Evolutionary conservation across 441 rosid species (phyloP).

Genomic region (Gossypium davidsonii): DNA sequence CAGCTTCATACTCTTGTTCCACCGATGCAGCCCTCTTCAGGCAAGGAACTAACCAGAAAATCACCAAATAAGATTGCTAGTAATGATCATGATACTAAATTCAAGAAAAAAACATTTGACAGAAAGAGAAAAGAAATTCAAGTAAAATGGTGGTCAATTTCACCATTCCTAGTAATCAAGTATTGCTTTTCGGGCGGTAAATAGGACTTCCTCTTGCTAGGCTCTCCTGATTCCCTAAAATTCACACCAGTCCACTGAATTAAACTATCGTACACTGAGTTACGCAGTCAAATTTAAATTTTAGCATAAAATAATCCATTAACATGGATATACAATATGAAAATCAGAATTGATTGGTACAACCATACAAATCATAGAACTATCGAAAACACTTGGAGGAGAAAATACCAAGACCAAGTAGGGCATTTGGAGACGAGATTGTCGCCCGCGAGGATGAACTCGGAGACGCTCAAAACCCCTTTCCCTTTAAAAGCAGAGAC

Average conservation of each 20-base stretch:
- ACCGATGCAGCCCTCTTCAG: slow-evolving; percentile 86
- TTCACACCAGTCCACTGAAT: not conserved
- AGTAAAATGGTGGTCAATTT: slow-evolving; percentile 12
- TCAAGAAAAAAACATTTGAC: not conserved
- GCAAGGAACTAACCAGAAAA: slow-evolving; percentile 64
- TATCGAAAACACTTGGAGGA: not conserved
- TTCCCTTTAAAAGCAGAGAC: slow-evolving; percentile 94
- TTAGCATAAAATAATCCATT: not conserved
- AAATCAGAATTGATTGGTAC: not conserved
- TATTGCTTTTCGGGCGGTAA: slow-evolving; percentile 84
- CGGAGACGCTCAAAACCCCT: slow-evolving; percentile 95
- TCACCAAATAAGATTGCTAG: slow-evolving; percentile 4
- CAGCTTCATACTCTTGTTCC: slow-evolving; percentile 91
- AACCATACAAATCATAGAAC: not conserved
- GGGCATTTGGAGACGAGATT: slow-evolving; percentile 98
- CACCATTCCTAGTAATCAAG: slow-evolving; percentile 90
- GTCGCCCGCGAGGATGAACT: slow-evolving; percentile 88
- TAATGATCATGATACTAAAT: not conserved
- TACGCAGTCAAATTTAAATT: not conserved
- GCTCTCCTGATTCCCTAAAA: slow-evolving; percentile 90
- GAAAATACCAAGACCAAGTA: slow-evolving; percentile 89
- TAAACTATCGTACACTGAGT: not conserved
- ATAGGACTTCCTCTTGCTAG: slow-evolving; percentile 82
- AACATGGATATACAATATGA: not conserved
- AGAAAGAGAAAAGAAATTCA: not conserved